A percentile compares a stretch with the other conserved stretches of the same genome.
Conservation (phyloP, 2,329 filamentous ascomycete species). For the Geosmithia flava region DNA sequence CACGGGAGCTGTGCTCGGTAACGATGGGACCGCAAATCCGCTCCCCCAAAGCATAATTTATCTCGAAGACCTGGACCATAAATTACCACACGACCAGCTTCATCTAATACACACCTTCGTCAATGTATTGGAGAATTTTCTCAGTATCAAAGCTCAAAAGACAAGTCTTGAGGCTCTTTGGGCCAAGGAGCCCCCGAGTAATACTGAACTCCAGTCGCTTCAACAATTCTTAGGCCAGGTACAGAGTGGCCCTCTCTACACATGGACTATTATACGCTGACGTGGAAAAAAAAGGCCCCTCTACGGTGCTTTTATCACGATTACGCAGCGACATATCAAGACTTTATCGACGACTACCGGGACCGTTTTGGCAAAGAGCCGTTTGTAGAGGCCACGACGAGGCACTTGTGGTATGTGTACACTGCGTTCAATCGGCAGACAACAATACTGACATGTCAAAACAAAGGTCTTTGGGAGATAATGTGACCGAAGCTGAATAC, state of each 20-base stretch:
- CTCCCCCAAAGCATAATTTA: constrained; percentile 12
- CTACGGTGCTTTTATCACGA: constrained; percentile 18
- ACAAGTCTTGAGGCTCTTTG: constrained; percentile 9
- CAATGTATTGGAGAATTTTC: constrained; percentile 9
- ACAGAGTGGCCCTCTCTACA: constrained; percentile 1
- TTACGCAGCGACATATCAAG: constrained; percentile 16
- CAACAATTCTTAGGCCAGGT: constrained; percentile 16
- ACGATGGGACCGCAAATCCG: background rate
- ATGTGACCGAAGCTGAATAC: constrained; percentile 10
- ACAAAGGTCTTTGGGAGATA: constrained; percentile 10
- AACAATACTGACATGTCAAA: constrained; percentile 3
- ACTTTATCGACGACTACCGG: constrained; percentile 13
- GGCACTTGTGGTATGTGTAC: constrained; percentile 15
- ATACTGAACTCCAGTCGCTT: constrained; percentile 10
- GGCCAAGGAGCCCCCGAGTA: constrained; percentile 9
- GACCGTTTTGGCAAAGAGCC: constrained; percentile 10
- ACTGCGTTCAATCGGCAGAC: background rate
- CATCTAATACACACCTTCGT: constrained; percentile 10
- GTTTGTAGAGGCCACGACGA: constrained; percentile 14
- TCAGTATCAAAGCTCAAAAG: constrained; percentile 7
- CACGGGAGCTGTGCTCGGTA: constrained; percentile 6
- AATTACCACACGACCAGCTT: constrained; percentile 3
- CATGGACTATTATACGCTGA: background rate
- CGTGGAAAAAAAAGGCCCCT: constrained; percentile 12
- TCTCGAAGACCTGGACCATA: constrained; percentile 9